These are phyloP conservation scores for Massospora cicadina DNA, from an alignment of 371 early-diverging fungal species.

Conservation along the genomic window DNA sequence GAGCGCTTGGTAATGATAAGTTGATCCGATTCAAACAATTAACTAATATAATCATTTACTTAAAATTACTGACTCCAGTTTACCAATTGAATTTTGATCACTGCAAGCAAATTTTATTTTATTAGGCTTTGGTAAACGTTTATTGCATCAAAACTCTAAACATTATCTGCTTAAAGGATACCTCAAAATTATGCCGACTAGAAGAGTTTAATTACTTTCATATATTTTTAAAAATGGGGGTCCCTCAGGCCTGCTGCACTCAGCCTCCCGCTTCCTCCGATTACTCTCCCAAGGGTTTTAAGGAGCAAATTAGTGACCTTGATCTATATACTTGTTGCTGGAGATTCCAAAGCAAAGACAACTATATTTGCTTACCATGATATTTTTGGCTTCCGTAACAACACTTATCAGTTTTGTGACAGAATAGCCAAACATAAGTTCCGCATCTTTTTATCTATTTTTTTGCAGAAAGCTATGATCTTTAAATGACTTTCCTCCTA, in stretches of 20 bases:
- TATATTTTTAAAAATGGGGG: slow-evolving; percentile 35
- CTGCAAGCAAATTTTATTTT: too few species aligned
- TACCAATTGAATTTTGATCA: too few species aligned
- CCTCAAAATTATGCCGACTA: too few species aligned
- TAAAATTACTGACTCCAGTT: too few species aligned
- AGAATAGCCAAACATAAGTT: slow-evolving; percentile 32
- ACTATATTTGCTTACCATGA: slow-evolving; percentile 27
- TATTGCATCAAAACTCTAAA: too few species aligned
- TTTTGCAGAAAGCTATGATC: slow-evolving; percentile 30
- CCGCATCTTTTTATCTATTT: slow-evolving; percentile 45
- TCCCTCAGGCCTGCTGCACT: slow-evolving; percentile 34
- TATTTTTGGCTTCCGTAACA: slow-evolving; percentile 27
- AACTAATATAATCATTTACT: too few species aligned
- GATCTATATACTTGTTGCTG: slow-evolving; percentile 22
- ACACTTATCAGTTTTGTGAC: slow-evolving; percentile 43
- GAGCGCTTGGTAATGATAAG: too few species aligned
- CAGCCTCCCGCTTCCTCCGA: slow-evolving; percentile 35
- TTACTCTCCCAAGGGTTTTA: slow-evolving; percentile 31
- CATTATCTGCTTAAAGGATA: too few species aligned
- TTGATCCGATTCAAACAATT: too few species aligned
- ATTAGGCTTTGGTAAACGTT: too few species aligned
- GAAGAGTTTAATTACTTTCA: too few species aligned
- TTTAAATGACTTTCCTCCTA: slow-evolving; percentile 8
- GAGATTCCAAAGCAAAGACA: slow-evolving; percentile 24
- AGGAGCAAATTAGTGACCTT: slow-evolving; percentile 24